Evolutionary conservation across 2,329 filamentous ascomycete genomes (phyloP).

Genomic region (Fusarium austroafricanum): DNA sequence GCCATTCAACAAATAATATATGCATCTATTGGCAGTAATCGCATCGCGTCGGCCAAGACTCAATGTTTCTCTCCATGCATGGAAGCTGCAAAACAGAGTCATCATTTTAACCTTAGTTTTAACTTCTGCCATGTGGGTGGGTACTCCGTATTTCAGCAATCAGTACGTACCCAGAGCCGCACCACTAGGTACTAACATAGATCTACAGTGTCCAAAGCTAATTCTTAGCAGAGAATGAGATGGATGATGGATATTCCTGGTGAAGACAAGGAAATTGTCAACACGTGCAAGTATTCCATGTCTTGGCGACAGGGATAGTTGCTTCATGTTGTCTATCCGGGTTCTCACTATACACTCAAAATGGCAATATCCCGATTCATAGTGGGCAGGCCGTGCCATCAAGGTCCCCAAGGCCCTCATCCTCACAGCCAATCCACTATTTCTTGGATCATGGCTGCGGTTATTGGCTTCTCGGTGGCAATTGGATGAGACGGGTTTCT

Average conservation of each 20-base stretch:
- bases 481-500: constrained; percentile 3
- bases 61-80: background rate
- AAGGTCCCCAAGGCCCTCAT: constrained; percentile 42
- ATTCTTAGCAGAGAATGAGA: background rate
- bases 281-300: constrained; percentile 11
- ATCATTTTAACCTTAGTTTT: constrained; percentile 38
- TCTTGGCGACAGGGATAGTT: constrained; percentile 37
- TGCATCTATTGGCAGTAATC: too few species aligned
- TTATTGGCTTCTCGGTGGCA: constrained; percentile 5
- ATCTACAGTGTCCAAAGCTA: constrained; percentile 4
- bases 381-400: constrained; percentile 17
- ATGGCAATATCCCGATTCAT: constrained; percentile 30
- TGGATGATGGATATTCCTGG: background rate
- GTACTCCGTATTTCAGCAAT: background rate
- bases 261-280: background rate
- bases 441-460: constrained; percentile 14
- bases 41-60: background rate
- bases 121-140: constrained; percentile 22
- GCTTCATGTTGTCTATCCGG: constrained; percentile 36
- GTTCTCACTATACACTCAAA: constrained; percentile 33
- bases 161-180: constrained; percentile 3
- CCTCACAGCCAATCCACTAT: constrained; percentile 32
- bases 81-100: constrained; percentile 2
- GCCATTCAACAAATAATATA: too few species aligned
- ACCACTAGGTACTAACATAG: too few species aligned